Conservation (phyloP, 228 moss, liverwort and hornwort species). For the Sphagnum fallax region DNA sequence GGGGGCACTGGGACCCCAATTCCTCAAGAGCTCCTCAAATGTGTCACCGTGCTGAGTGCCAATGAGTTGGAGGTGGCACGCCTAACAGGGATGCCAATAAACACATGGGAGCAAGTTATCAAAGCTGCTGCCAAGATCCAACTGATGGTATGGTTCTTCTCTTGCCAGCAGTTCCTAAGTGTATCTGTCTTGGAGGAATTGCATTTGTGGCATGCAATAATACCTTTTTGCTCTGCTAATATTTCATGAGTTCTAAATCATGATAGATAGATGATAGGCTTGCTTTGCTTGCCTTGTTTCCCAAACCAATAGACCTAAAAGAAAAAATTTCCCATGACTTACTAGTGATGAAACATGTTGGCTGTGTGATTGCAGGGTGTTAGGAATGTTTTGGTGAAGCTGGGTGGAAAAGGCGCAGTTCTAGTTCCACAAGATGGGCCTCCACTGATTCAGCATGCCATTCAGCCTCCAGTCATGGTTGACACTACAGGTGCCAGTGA, state of each 20-base stretch:
- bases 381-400: conserved; percentile 80
- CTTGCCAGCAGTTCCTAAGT: conserved; percentile 27
- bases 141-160: no score
- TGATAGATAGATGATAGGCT: no score
- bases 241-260: no score
- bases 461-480: conserved; percentile 60
- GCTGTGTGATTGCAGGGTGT: conserved; percentile 49
- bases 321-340: no score
- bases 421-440: conserved; percentile 55
- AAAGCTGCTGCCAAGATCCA: conserved; percentile 35
- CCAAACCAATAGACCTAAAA: no score
- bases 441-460: conserved; percentile 59
- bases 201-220: no score
- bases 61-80: conserved; percentile 84
- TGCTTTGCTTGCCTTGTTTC: no score
- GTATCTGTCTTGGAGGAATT: neutral
- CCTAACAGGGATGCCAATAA: conserved; percentile 63
- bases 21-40: conserved; percentile 70
- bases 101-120: conserved; percentile 39
- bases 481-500: conserved; percentile 96
- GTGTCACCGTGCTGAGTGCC: conserved; percentile 71
- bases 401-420: conserved; percentile 79
- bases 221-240: no score
- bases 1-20: conserved; percentile 78
- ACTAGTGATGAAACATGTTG: no score